Evolutionary conservation across 352 stramenopile species (phyloP), one percentile per base, ranked within the genome.

Genomic region (Pythium phragmiticola): DNA sequence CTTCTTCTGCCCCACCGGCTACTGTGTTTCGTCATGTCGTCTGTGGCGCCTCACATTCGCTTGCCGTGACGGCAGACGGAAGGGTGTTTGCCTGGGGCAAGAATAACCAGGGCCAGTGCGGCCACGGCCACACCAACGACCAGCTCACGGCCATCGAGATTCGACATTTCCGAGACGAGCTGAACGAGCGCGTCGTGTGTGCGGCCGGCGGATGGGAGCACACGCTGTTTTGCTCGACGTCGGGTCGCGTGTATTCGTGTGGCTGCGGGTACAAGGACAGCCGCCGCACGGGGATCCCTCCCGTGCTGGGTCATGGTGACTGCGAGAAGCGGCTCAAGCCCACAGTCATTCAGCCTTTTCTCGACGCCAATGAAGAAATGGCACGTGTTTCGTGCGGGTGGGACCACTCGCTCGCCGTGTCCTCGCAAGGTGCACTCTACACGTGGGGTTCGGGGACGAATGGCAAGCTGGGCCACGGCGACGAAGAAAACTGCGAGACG

Each of bases 261-360:
- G 87, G 87, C 8, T 90, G 84, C 11, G 87, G 87, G 14, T 95
- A 95, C 66, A 95, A 95, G 30, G 87, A 95, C 50, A 93, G 83
- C 62, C 73, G 87, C 12, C 74, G 85, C n/a, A 74, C 81, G 14
- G 84, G 85, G 2, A 84, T 94, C 37, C 87, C 87, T 14, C 87
- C 87, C n/a, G 87, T 95, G 4, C 59, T 95, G 23, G 87, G 87
- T 0, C 80, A 90, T 50, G 81, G 85, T 7, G 82, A 91, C 54
- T 87, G 69, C 46, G 82, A 94, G 45, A 80, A 80, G 19, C 72
- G 82, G 14, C 65, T 88, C 12, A 88, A 82, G 55, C 82, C 85
- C 0, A 74, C 82, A 9, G 45, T 84, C 7, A 60, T 94, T 37
- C 75, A 85, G 54, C 14, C 48, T 0, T 75, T 94, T 21, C 60